Evolutionary conservation across 2,329 filamentous ascomycete species (phyloP).

Genomic region (Colletotrichum simmondsii): DNA sequence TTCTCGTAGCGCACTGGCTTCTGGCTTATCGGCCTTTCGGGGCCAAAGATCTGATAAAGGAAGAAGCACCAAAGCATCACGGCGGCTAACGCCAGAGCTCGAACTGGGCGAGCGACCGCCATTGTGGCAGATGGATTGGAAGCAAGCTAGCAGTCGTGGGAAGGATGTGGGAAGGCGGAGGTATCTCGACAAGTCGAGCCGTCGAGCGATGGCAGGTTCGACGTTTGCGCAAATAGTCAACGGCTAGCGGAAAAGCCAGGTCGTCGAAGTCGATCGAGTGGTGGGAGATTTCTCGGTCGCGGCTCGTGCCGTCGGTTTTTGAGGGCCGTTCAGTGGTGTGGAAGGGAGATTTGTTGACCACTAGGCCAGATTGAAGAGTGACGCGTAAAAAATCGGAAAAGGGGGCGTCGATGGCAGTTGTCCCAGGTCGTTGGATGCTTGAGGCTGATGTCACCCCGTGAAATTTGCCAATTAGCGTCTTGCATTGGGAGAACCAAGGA

Average conservation of each 20-base stretch:
- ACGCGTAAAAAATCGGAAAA: conserved; percentile 33
- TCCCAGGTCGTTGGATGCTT: conserved; percentile 22
- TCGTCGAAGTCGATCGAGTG: conserved; percentile 5
- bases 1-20: conserved; percentile 41
- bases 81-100: conserved; percentile 79
- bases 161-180: not conserved
- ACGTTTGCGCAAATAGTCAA: conserved; percentile 13
- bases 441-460: conserved; percentile 33
- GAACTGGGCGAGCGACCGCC: conserved; percentile 87
- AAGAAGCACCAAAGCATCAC: conserved; percentile 82
- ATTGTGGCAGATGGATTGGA: conserved; percentile 59
- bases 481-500: not conserved
- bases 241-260: conserved; percentile 23
- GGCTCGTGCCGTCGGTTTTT: conserved; percentile 27
- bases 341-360: conserved; percentile 16
- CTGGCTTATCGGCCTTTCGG: conserved; percentile 54
- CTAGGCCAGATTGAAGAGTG: conserved; percentile 17
- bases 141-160: conserved; percentile 4
- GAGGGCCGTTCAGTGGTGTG: conserved; percentile 16
- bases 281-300: conserved; percentile 13
- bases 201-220: conserved; percentile 5
- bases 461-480: conserved; percentile 32
- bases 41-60: conserved; percentile 78
- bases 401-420: conserved; percentile 25
- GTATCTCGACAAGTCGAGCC: not conserved